These are phyloP conservation scores for Coemansia sp. DNA, from an alignment of 192 early-diverging fungal species.

Conservation along the genomic window DNA sequence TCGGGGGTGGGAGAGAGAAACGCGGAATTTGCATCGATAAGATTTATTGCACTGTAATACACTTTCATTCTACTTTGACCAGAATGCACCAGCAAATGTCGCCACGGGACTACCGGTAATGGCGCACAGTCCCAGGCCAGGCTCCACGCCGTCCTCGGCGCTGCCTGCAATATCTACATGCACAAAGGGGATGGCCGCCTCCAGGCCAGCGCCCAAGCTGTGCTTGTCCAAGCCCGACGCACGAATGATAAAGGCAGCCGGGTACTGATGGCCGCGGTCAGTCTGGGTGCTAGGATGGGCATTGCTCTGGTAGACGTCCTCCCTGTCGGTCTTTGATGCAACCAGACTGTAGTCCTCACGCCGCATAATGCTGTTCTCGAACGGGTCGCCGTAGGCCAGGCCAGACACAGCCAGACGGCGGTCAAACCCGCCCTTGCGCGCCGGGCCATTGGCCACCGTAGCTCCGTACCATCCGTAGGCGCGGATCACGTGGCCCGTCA, in stretches of 20 bases:
- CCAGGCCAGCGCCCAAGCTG: conserved; percentile 59
- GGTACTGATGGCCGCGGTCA: conserved; percentile 82
- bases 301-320: conserved; percentile 86
- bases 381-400: conserved; percentile 73
- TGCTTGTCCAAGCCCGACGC: conserved; percentile 76
- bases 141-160: conserved; percentile 63
- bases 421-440: conserved; percentile 61
- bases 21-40: background rate
- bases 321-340: conserved; percentile 61
- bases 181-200: conserved; percentile 71
- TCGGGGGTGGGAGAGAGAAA: background rate
- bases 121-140: conserved; percentile 65
- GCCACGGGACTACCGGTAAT: conserved; percentile 78
- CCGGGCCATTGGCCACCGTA: conserved; percentile 75
- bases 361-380: conserved; percentile 76
- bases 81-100: conserved; percentile 72
- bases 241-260: conserved; percentile 78
- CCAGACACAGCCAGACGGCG: conserved; percentile 64
- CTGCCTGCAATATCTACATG: conserved; percentile 85
- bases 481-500: conserved; percentile 81
- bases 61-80: conserved; percentile 32
- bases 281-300: conserved; percentile 68
- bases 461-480: conserved; percentile 77
- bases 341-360: conserved; percentile 75
- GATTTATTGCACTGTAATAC: background rate